Conservation (phyloP, 2,329 filamentous ascomycete species). For the Juglanconis juglandina region DNA sequence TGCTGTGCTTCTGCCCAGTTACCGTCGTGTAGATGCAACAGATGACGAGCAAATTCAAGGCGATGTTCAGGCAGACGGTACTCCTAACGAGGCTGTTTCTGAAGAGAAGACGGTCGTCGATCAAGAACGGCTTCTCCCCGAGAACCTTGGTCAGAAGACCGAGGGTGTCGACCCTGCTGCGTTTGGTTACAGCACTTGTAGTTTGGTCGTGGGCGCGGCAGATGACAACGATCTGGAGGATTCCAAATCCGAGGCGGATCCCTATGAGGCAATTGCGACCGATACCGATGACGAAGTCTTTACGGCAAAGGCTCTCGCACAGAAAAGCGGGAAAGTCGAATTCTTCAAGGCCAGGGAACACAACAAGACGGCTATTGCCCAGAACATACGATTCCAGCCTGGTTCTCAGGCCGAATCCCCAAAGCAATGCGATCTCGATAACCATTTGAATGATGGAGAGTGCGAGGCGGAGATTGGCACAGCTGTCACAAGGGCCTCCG, state of each 20-base stretch:
- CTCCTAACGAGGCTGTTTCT: not conserved
- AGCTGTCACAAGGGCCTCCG: no score
- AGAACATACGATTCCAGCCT: no score
- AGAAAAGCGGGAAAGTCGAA: slow-evolving; percentile 23
- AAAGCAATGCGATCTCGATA: no score
- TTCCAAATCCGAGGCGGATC: no score
- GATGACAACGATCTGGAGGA: not conserved
- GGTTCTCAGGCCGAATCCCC: no score
- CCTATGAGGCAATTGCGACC: not conserved
- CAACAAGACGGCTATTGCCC: slow-evolving; percentile 21
- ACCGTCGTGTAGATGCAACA: not conserved
- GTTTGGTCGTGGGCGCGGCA: not conserved
- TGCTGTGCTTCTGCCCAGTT: slow-evolving; percentile 14
- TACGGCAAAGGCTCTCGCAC: slow-evolving; percentile 17
- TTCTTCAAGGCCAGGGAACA: slow-evolving; percentile 25
- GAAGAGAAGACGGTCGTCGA: not conserved
- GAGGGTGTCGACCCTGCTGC: no score
- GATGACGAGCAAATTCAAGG: not conserved
- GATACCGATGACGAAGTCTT: not conserved
- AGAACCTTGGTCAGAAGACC: no score
- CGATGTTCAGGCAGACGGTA: not conserved
- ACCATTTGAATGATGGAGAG: no score
- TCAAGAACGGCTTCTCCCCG: not conserved
- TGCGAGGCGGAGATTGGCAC: no score
- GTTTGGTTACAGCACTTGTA: no score